phyloP scores from a whole-genome alignment of 176 grass and related monocot genomes.

The Lolium perenne region DNA sequence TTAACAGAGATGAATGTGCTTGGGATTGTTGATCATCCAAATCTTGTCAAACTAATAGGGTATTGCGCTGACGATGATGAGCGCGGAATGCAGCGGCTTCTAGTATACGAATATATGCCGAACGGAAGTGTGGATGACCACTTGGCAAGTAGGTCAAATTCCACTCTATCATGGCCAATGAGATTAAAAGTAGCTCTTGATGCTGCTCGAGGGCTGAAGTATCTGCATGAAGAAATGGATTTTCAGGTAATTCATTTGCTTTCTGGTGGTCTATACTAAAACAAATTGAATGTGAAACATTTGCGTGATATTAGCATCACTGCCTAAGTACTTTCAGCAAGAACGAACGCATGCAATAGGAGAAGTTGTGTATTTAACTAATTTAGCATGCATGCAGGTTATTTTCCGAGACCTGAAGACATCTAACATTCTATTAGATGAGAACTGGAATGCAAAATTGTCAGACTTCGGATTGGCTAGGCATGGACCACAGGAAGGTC shows the following conservation, averaged over 20 bases:
- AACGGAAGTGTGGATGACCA: slow-evolving; percentile 95
- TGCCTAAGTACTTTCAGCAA: slow-evolving; percentile 4
- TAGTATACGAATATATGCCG: slow-evolving; percentile 96
- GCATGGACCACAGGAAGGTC: slow-evolving; percentile 91
- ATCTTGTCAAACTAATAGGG: slow-evolving; percentile 96
- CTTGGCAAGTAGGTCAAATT: slow-evolving; percentile 65
- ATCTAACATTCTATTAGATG: slow-evolving; percentile 92
- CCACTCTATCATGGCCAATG: slow-evolving; percentile 92
- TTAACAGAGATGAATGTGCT: slow-evolving; percentile 97
- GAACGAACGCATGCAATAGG: background rate
- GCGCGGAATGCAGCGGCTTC: slow-evolving; percentile 81
- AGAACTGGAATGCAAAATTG: slow-evolving; percentile 95
- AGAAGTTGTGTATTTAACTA: background rate
- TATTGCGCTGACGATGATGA: slow-evolving; percentile 97
- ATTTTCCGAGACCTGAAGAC: slow-evolving; percentile 98
- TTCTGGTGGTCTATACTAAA: background rate
- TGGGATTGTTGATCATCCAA: slow-evolving; percentile 88
- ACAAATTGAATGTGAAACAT: slow-evolving; percentile 12
- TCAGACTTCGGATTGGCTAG: slow-evolving; percentile 98
- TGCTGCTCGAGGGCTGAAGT: slow-evolving; percentile 80
- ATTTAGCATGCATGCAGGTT: slow-evolving; percentile 57
- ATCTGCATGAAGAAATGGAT: slow-evolving; percentile 97
- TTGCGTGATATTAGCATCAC: background rate
- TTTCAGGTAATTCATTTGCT: slow-evolving; percentile 77
- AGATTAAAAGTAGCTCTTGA: slow-evolving; percentile 87